Conservation (phyloP, 306 rosid species). For the Gillenia trifoliata region DNA sequence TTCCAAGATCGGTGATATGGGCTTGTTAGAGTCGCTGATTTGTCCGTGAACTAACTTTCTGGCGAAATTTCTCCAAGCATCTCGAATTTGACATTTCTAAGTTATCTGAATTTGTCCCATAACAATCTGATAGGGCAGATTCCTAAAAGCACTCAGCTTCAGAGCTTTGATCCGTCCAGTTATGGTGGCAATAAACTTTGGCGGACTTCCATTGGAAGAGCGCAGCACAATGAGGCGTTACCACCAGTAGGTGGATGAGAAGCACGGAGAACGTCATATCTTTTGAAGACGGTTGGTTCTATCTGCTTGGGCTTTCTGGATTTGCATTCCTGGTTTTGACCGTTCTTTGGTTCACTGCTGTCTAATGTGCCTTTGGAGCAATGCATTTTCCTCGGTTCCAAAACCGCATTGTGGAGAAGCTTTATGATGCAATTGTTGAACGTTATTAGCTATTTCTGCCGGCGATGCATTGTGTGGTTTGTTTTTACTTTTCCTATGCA, state of each 20-base stretch:
- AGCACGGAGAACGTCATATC: constrained; percentile 9
- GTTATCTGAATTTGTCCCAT: constrained; percentile 3
- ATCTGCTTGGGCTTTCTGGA: constrained; percentile 4
- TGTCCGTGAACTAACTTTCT: not conserved
- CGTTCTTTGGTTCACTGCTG: not conserved
- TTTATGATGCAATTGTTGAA: no score
- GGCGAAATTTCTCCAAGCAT: constrained; percentile 5
- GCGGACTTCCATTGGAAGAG: not conserved
- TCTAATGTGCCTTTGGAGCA: not conserved
- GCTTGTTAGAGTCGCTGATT: not conserved
- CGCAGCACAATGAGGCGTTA: not conserved
- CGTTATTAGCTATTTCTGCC: no score
- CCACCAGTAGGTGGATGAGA: no score
- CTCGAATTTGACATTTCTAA: not conserved
- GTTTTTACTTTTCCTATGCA: no score
- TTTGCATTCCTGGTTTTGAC: not conserved
- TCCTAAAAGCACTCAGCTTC: constrained; percentile 6
- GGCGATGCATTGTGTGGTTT: no score
- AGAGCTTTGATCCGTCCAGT: not conserved
- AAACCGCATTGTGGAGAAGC: no score
- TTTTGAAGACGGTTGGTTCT: not conserved
- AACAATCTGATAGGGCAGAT: not conserved
- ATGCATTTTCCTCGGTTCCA: not conserved
- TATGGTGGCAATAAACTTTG: not conserved
- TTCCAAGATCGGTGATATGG: not conserved